A percentile compares a stretch with the other conserved stretches of the same genome.
These are phyloP conservation scores for Saccharomycopsis synnaedendra DNA, from an alignment of 805 yeast genomes.

Conservation along the genomic window DNA sequence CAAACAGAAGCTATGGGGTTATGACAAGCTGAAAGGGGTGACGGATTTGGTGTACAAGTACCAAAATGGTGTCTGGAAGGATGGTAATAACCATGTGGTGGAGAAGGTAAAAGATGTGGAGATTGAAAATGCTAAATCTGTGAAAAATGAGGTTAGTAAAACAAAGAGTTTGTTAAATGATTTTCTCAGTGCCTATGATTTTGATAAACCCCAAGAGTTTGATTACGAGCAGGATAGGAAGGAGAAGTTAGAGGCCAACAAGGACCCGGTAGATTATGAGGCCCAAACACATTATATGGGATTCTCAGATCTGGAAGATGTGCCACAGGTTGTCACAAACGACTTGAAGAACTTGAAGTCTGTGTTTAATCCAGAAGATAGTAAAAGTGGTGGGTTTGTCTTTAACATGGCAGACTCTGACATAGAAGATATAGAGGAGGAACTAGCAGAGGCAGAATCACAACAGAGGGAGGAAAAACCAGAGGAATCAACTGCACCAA, in stretches of 20 bases:
- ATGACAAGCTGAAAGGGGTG: conserved; percentile 51
- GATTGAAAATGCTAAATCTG: conserved; percentile 10
- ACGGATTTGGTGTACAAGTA: conserved; percentile 56
- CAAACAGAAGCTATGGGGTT: conserved; percentile 87
- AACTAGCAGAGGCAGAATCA: conserved; percentile 21
- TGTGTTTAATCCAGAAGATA: conserved; percentile 10
- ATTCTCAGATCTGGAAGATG: conserved; percentile 18
- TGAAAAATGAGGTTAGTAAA: conserved; percentile 30
- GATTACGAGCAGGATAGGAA: conserved; percentile 24
- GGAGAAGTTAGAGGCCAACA: conserved; percentile 29
- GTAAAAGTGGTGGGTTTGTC: conserved; percentile 19
- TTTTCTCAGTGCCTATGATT: conserved; percentile 37
- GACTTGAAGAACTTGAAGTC: conserved; percentile 6
- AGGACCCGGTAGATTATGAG: conserved; percentile 36
- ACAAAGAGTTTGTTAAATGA: conserved; percentile 36
- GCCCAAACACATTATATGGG: conserved; percentile 18
- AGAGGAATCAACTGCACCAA: not conserved
- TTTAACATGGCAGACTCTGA: conserved; percentile 20
- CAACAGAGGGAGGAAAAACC: not conserved
- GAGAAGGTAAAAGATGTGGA: conserved; percentile 28
- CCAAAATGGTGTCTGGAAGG: conserved; percentile 62
- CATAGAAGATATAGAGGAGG: conserved; percentile 20
- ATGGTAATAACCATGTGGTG: conserved; percentile 67
- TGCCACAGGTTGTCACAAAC: conserved; percentile 22
- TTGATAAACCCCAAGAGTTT: conserved; percentile 37